Percentiles rank a stretch among this genome's conserved stretches.
These are phyloP conservation scores for Platanus orientalis DNA, from an alignment of 164 flowering plant genomes.

Conservation along the genomic window DNA sequence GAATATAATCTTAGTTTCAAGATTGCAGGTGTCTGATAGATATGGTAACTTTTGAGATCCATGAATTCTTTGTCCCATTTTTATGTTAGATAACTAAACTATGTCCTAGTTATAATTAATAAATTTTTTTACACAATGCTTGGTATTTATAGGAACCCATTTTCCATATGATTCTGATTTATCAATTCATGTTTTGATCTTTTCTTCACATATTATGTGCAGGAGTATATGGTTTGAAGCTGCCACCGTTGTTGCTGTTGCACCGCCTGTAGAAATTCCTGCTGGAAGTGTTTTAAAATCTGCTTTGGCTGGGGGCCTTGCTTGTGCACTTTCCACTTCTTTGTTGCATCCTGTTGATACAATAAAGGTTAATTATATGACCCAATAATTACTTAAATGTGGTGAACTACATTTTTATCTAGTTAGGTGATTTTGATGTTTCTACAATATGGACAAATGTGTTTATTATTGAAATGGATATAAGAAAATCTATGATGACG, in stretches of 20 bases:
- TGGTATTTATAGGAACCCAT: not conserved
- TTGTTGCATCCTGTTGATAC: not conserved
- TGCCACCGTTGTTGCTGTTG: not conserved
- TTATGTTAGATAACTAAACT: not conserved
- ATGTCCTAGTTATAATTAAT: too few relatives aligned
- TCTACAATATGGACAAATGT: not conserved
- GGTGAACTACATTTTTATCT: not conserved
- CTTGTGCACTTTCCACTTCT: not conserved
- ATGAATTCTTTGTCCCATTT: not conserved
- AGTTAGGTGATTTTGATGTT: not conserved
- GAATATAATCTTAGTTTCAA: too few relatives aligned
- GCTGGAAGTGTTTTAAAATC: not conserved
- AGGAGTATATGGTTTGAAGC: constrained; percentile 11
- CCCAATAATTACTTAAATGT: not conserved
- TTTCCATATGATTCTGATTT: not conserved
- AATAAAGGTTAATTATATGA: constrained; percentile 31
- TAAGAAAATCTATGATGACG: too few relatives aligned
- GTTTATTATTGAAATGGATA: too few relatives aligned
- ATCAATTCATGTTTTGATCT: not conserved
- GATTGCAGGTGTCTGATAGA: not conserved
- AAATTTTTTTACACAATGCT: not conserved
- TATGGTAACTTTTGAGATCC: not conserved
- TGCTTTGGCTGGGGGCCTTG: not conserved
- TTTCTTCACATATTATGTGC: constrained; percentile 5
- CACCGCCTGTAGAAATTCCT: not conserved